These are phyloP conservation scores for Thalassiosira profunda DNA, from an alignment of 108 stramenopile genomes.

Conservation along the genomic window DNA sequence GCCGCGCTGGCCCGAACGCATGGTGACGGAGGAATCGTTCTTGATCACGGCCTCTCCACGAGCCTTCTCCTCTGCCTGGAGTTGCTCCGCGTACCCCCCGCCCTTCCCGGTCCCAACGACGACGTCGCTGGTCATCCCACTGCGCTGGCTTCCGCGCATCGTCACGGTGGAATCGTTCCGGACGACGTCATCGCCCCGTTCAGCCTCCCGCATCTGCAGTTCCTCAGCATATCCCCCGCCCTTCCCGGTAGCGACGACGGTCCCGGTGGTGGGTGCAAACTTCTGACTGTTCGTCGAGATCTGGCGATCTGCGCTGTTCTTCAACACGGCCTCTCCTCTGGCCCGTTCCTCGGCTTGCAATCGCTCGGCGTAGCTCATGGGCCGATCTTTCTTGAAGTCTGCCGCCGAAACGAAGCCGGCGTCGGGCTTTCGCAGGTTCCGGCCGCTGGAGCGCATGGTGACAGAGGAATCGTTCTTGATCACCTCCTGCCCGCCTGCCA, in stretches of 20 bases:
- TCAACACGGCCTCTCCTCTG: background rate
- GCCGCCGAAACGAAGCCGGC: no score
- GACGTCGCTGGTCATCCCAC: background rate
- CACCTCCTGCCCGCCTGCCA: no score
- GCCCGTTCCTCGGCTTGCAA: background rate
- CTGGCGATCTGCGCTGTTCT: background rate
- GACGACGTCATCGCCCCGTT: background rate
- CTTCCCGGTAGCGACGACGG: background rate
- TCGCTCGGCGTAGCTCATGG: background rate
- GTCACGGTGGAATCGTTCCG: background rate
- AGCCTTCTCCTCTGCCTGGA: no score
- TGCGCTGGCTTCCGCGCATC: background rate
- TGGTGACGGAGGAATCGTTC: no score
- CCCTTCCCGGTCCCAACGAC: background rate
- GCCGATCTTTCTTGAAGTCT: no score
- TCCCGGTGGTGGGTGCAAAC: background rate
- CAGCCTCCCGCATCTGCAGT: background rate
- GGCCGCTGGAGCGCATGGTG: no score
- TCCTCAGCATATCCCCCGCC: background rate
- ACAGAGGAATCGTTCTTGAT: no score
- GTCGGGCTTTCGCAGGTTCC: no score
- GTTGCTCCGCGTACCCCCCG: no score
- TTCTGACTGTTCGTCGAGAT: background rate
- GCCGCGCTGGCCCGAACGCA: background rate
- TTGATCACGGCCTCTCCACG: no score